phyloP scores from a whole-genome alignment of 2,329 filamentous ascomycete species.

The Aciculosporium take region DNA sequence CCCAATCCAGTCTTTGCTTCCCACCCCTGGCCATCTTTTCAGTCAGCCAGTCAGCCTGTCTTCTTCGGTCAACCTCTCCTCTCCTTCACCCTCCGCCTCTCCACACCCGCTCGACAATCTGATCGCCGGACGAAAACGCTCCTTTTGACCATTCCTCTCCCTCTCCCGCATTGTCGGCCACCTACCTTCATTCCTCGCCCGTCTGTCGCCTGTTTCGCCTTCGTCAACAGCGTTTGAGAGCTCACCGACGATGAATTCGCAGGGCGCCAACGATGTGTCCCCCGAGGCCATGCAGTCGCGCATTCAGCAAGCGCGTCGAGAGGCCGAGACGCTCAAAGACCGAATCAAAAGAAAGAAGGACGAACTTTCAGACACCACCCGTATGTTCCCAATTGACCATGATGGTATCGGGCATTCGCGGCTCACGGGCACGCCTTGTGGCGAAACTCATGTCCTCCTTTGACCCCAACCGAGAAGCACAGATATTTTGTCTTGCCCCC shows the following conservation, averaged over 20 bases:
- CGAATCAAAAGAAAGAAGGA: conserved; percentile 99
- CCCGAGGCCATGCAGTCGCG: conserved; percentile 80
- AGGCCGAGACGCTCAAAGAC: conserved; percentile 95
- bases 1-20: conserved; percentile 9
- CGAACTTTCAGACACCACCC: conserved; percentile 92
- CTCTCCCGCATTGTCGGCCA: no score
- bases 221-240: conserved; percentile 7
- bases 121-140: conserved; percentile 15
- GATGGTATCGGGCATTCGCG: neutral
- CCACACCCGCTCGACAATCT: conserved; percentile 16
- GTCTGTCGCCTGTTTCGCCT: conserved; percentile 4
- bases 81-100: conserved; percentile 19
- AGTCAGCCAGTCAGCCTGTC: conserved; percentile 5
- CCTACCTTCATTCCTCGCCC: no score
- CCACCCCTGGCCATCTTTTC: conserved; percentile 6
- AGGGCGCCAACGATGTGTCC: conserved; percentile 48
- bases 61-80: conserved; percentile 8
- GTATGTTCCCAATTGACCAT: conserved; percentile 45
- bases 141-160: conserved; percentile 7
- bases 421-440: neutral
- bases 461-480: no score
- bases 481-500: neutral
- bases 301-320: conserved; percentile 83
- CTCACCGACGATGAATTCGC: conserved; percentile 38
- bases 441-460: neutral